phyloP scores from a whole-genome alignment of 1,284 basidiomycete genomes.

The Ceratorhiza oryzae-sativae region DNA sequence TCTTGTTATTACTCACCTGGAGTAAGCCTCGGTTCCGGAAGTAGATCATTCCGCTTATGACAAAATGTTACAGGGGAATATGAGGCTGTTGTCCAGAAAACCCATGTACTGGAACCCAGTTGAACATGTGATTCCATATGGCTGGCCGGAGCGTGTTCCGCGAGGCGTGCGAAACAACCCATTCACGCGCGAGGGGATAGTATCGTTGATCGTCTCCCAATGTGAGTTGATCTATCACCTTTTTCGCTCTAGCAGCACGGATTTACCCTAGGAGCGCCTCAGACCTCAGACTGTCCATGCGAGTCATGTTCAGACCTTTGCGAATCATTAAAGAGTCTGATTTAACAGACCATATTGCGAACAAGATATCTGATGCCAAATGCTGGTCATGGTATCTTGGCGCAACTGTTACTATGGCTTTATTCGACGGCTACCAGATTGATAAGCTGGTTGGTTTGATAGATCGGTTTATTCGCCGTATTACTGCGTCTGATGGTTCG shows the following conservation, averaged over 20 bases:
- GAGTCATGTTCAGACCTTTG: neutral
- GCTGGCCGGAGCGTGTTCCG: neutral
- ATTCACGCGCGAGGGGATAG: neutral
- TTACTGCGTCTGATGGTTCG: neutral
- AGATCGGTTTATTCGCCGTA: conserved; percentile 6
- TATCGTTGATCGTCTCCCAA: conserved; percentile 8
- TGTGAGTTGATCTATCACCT: neutral
- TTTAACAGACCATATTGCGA: neutral
- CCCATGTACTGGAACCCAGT: too few species aligned
- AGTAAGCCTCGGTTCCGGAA: too few species aligned
- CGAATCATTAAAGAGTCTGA: neutral
- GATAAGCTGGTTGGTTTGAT: neutral
- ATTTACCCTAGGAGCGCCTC: too few species aligned
- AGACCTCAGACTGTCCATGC: neutral
- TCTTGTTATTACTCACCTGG: too few species aligned
- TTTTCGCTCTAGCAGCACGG: neutral
- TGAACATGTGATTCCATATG: neutral
- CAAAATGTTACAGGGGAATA: neutral
- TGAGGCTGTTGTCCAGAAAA: too few species aligned
- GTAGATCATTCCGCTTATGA: too few species aligned
- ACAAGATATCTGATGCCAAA: neutral
- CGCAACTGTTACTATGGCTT: neutral
- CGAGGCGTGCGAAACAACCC: neutral
- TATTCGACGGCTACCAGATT: neutral
- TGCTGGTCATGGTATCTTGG: conserved; percentile 15